Evolutionary conservation across 306 rosid genomes (phyloP).

Genomic region (Morella rubra): DNA sequence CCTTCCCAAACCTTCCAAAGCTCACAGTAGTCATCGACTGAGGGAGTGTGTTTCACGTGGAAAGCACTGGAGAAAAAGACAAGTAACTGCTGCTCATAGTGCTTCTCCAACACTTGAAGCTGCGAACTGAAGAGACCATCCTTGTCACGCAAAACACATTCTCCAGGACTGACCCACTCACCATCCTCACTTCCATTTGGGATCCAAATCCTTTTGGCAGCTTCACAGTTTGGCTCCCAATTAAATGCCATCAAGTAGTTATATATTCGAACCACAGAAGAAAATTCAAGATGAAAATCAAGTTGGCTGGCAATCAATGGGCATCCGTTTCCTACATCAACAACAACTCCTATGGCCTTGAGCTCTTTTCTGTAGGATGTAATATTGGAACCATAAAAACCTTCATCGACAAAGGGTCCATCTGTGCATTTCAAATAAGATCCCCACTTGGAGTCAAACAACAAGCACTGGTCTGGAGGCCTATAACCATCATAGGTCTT

Average conservation of each 20-base stretch:
- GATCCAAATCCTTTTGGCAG: constrained; percentile 53
- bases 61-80: constrained; percentile 46
- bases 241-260: constrained; percentile 34
- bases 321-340: constrained; percentile 41
- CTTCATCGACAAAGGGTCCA: constrained; percentile 71
- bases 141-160: constrained; percentile 53
- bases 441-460: constrained; percentile 51
- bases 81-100: constrained; percentile 35
- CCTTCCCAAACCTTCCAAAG: constrained; percentile 75
- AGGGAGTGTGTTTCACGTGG: constrained; percentile 41
- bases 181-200: constrained; percentile 38
- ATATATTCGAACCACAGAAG: constrained; percentile 43
- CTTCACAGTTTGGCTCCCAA: constrained; percentile 50
- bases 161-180: constrained; percentile 43
- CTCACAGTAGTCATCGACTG: constrained; percentile 48
- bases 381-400: constrained; percentile 46
- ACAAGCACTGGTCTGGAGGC: constrained; percentile 50
- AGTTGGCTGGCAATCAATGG: constrained; percentile 49
- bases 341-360: constrained; percentile 47
- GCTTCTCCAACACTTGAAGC: constrained; percentile 40
- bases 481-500: constrained; percentile 58
- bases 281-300: constrained; percentile 24
- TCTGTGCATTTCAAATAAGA: constrained; percentile 39
- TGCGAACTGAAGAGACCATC: constrained; percentile 53
- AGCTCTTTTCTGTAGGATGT: constrained; percentile 48